Base-by-base conservation (phyloP, 257 asterid species). In the Salvia splendens region DNA sequence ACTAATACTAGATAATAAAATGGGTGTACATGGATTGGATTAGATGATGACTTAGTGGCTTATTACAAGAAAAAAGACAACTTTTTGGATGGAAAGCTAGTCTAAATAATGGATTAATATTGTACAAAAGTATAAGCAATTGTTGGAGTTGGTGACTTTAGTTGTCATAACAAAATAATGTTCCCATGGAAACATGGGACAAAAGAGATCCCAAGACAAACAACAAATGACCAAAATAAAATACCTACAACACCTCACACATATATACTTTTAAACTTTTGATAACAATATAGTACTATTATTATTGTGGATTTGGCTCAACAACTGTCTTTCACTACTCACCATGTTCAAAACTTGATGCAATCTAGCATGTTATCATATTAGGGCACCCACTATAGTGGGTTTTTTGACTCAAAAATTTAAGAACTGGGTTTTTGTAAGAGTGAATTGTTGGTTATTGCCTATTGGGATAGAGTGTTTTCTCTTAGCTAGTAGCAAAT, bases 71-170 rank as follows among this genome's bases (percentile, higher is more conserved):
- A 61, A 64, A 62, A 61, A 52, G 73, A 15, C 73, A 72, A 50
- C 5, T 14, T 51, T 57, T 16, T 49, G 41, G 68, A 67, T 47
- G 74, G 77, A 49, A 24, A 61, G 65, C 49, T 68, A 41, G 76
- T 51, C 58, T 41, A 78, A 75, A 64, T 38, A 71, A 53, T 77
- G 76, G 50, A 38, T 79, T 42, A 12, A 28, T 33, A 50, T 72
- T 67, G 84, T 84, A 85, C 73, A 80, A 80, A 78, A 61, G 86
- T 56, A 67, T 69, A 14, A 38, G 12, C 62, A 74, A 67, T 66
- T 70, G 85, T 82, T 83, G 94, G 88, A 81, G 87, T 87, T 60
- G 88, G 81, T 81, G 75, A 55, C 46, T 74, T 76, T 69, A 15
- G 80, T 62, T 64, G 60, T 70, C 53, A 51, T 71, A 70, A 68